phyloP scores from a whole-genome alignment of 305 asterid species.

The Petunia hybrid region DNA sequence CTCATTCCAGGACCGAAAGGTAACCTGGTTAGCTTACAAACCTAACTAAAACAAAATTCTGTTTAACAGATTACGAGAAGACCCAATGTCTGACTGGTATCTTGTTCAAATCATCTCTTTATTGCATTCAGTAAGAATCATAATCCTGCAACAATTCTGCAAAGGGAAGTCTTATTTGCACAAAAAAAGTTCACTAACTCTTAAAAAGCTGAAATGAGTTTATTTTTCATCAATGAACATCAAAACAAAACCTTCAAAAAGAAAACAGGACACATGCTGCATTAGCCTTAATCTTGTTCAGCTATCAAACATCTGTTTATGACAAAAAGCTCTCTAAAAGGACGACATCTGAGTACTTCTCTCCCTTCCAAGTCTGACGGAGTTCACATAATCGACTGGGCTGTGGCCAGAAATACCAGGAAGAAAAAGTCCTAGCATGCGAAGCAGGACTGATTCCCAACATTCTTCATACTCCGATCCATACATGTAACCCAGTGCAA shows the following conservation, averaged over 20 bases:
- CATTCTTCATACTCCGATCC: constrained; percentile 75
- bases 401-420: constrained; percentile 91
- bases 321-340: constrained; percentile 30
- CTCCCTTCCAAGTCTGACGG: constrained; percentile 73
- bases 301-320: neutral
- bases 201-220: neutral
- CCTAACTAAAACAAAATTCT: too few species aligned
- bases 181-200: neutral
- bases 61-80: neutral
- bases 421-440: constrained; percentile 70
- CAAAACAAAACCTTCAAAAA: neutral
- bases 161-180: neutral
- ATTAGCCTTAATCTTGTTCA: neutral
- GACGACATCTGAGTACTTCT: constrained; percentile 46
- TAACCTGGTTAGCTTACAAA: too few species aligned
- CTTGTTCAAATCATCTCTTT: neutral
- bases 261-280: neutral
- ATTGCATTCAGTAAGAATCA: neutral
- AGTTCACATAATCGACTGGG: constrained; percentile 85
- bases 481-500: constrained; percentile 44
- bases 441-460: constrained; percentile 72
- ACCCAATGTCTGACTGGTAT: neutral
- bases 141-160: neutral
- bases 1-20: too few species aligned
- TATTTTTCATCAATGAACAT: neutral